A percentile compares a stretch with the other conserved stretches of the same genome.
Conservation (phyloP, 768 basidiomycete species). For the Sutorius australiensis region DNA sequence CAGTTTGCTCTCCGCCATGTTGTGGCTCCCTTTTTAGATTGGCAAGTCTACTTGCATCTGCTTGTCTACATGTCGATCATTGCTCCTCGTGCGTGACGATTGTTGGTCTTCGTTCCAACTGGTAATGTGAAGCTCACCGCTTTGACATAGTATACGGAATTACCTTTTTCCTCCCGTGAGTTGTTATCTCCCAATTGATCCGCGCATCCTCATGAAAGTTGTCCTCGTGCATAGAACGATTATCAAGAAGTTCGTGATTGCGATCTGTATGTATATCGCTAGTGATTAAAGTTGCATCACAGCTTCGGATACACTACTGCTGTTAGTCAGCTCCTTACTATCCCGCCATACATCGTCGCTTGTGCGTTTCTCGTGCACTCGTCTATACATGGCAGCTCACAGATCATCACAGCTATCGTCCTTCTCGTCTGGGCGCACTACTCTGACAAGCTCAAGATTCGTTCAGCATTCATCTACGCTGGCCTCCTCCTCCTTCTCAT, state of each 20-base stretch:
- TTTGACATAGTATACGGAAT: slow-evolving; percentile 58
- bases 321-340: slow-evolving; percentile 61
- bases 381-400: not conserved
- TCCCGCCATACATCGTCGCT: slow-evolving; percentile 63
- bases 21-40: slow-evolving; percentile 52
- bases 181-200: slow-evolving; percentile 13
- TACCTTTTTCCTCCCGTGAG: slow-evolving; percentile 67
- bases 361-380: slow-evolving; percentile 38
- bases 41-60: slow-evolving; percentile 45
- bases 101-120: not conserved
- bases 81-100: slow-evolving; percentile 47
- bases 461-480: slow-evolving; percentile 56
- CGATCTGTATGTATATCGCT: not conserved
- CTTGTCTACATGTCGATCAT: slow-evolving; percentile 44
- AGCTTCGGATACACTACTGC: slow-evolving; percentile 59
- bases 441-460: slow-evolving; percentile 54
- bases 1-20: slow-evolving; percentile 53
- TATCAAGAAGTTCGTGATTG: slow-evolving; percentile 41
- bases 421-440: slow-evolving; percentile 50
- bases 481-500: slow-evolving; percentile 50
- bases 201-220: not conserved
- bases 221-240: slow-evolving; percentile 46
- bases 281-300: slow-evolving; percentile 3
- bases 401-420: slow-evolving; percentile 40
- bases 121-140: not conserved